phyloP scores from a whole-genome alignment of 306 rosid species.

The Lagenaria siceraria region DNA sequence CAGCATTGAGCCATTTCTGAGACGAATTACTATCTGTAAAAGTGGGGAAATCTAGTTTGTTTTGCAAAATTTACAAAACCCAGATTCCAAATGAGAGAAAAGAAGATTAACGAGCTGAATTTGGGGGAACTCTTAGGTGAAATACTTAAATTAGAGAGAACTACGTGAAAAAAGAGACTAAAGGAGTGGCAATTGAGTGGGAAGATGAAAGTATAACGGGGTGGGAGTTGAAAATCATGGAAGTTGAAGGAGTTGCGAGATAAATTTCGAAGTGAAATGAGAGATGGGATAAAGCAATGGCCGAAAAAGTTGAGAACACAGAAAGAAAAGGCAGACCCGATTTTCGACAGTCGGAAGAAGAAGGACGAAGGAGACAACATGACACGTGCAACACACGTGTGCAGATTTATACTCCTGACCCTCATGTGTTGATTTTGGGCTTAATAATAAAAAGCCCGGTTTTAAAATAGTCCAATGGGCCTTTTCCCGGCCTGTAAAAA shows the following conservation, averaged over 20 bases:
- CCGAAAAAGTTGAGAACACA: background rate
- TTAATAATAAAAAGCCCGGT: background rate
- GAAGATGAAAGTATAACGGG: background rate
- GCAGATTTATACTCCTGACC: background rate
- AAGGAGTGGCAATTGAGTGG: background rate
- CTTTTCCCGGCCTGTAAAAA: background rate
- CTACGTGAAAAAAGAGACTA: background rate
- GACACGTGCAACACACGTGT: slow-evolving; percentile 4
- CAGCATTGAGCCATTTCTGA: slow-evolving; percentile 41
- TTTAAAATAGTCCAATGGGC: background rate
- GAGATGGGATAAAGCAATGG: background rate
- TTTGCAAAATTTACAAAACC: background rate
- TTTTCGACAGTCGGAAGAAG: background rate
- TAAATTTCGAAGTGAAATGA: background rate
- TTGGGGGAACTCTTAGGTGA: background rate
- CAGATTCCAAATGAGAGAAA: background rate
- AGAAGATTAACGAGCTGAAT: background rate
- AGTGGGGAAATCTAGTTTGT: slow-evolving; percentile 24
- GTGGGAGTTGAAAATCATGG: background rate
- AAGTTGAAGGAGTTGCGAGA: background rate
- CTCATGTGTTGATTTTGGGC: background rate
- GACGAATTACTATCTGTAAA: background rate
- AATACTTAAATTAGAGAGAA: background rate
- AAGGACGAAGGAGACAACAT: background rate
- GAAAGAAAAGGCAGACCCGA: background rate